Evolutionary conservation across 495 filamentous ascomycete genomes (phyloP).

Genomic region (Podospora australis): DNA sequence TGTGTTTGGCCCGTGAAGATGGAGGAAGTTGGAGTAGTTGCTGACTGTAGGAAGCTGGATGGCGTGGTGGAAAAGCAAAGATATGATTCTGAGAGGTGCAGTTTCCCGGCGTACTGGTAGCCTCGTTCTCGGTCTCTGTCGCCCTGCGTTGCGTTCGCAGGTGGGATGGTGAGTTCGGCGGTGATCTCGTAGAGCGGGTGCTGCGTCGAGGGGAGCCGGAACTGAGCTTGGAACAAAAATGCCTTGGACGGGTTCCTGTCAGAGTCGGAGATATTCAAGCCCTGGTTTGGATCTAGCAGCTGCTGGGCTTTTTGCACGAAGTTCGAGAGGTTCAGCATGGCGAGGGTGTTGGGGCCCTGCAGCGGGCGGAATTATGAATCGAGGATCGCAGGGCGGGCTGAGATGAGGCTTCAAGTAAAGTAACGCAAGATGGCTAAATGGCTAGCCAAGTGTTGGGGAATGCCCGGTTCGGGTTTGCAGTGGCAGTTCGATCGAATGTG

Average conservation of each 20-base stretch:
- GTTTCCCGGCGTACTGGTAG: constrained; percentile 83
- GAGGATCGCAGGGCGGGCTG: not conserved
- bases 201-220: constrained; percentile 87
- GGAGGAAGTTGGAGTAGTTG: constrained; percentile 66
- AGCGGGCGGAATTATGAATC: not conserved
- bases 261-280: constrained; percentile 57
- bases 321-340: constrained; percentile 62
- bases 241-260: constrained; percentile 83
- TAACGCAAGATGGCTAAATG: no score
- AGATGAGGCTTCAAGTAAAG: no score
- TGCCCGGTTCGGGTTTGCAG: no score
- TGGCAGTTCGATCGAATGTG: no score
- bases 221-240: constrained; percentile 89
- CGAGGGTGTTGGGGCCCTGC: constrained; percentile 10
- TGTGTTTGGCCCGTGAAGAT: constrained; percentile 83
- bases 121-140: constrained; percentile 61
- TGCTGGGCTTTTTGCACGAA: constrained; percentile 90
- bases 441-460: no score
- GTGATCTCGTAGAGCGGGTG: constrained; percentile 91
- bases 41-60: constrained; percentile 74
- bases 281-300: constrained; percentile 78
- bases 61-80: constrained; percentile 94
- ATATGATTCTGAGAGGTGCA: constrained; percentile 89
- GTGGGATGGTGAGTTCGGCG: constrained; percentile 82
- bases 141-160: constrained; percentile 51